A percentile compares a stretch with the other conserved stretches of the same genome.
These are phyloP conservation scores for Pilaira anomala DNA, from an alignment of 192 early-diverging fungal species.

Conservation along the genomic window DNA sequence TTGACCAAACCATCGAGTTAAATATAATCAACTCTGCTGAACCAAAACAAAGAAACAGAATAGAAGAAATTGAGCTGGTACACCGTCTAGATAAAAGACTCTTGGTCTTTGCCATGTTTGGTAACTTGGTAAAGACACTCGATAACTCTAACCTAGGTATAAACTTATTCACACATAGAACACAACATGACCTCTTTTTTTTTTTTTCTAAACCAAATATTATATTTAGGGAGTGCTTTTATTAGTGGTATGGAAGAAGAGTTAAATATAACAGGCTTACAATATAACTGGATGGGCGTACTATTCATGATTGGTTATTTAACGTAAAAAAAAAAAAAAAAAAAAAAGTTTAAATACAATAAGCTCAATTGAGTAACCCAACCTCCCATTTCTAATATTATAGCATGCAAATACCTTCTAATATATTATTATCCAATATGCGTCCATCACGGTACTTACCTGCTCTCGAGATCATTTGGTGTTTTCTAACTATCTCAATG, in stretches of 20 bases:
- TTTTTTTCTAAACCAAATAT: background rate
- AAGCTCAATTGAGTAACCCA: too few species aligned
- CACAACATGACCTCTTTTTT: too few species aligned
- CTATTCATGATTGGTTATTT: conserved; percentile 37
- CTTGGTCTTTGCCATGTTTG: conserved; percentile 39
- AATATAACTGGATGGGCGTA: conserved; percentile 42
- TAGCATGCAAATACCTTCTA: conserved; percentile 40
- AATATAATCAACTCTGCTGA: background rate
- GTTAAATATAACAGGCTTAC: conserved; percentile 27
- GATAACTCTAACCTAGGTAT: conserved; percentile 36
- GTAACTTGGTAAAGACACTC: conserved; percentile 36
- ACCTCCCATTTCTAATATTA: background rate
- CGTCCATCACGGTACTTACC: conserved; percentile 36
- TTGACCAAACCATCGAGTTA: background rate
- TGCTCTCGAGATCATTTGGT: conserved; percentile 32
- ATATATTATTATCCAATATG: conserved; percentile 30
- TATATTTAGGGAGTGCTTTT: conserved; percentile 33
- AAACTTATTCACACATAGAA: background rate
- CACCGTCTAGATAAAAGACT: conserved; percentile 31
- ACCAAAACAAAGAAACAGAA: background rate
- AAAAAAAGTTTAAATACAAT: background rate
- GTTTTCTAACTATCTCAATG: conserved; percentile 37
- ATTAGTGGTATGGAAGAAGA: conserved; percentile 45
- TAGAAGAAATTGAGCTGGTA: conserved; percentile 27
- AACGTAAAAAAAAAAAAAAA: conserved; percentile 10